Base-by-base conservation (phyloP, 2,329 filamentous ascomycete species). In the Claviceps quebecensis region DNA sequence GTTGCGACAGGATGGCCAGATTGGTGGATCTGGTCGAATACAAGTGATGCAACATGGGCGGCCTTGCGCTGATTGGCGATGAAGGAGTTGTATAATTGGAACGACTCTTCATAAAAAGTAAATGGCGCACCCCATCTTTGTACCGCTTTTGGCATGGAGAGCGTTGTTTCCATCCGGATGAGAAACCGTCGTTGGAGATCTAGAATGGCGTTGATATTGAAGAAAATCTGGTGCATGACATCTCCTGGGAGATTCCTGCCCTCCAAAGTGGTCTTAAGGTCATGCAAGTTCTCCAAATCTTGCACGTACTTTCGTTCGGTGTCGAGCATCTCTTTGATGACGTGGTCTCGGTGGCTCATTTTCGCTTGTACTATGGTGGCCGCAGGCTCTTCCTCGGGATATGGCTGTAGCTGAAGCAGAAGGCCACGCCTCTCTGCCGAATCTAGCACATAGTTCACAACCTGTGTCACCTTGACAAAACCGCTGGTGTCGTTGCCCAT, bases 61-160 rank as follows among this genome's bases (percentile, higher is more conserved):
- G 91, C 94, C 63, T 88, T 90, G 58, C 87, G 83, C 69, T 96
- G 91, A 63, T 98, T 98, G 37, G 93, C 88, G 59, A 97, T 97
- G 61, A 97, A 98, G 1, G 90, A 90, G 61, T 95, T 87, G 65
- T 98, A 98, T 54, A 95, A 90, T 55, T 84, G 81, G 66, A 98
- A 96, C 0, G 83, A 80, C 53, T 93, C 87, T 64, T 93, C 87
- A 63, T 91, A 89, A 14, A 82, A 74, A 14, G 86, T 77, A 63
- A 97, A 97, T 0, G 94, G 80, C n/a, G 81, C 76, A n/a, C 93
- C 93, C 93, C 93, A 98, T 65, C 91, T 86, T 65, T 98, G 93
- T 55, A 80, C 75, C 4, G 77, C 70, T 55, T 84, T 76, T 0
- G 87, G 78, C 69, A 88, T 80, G 3, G 87, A 89, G 62, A 97